A percentile compares a stretch with the other conserved stretches of the same genome.
phyloP scores from a whole-genome alignment of 2,329 filamentous ascomycete species.

The Claviceps purpurea region DNA sequence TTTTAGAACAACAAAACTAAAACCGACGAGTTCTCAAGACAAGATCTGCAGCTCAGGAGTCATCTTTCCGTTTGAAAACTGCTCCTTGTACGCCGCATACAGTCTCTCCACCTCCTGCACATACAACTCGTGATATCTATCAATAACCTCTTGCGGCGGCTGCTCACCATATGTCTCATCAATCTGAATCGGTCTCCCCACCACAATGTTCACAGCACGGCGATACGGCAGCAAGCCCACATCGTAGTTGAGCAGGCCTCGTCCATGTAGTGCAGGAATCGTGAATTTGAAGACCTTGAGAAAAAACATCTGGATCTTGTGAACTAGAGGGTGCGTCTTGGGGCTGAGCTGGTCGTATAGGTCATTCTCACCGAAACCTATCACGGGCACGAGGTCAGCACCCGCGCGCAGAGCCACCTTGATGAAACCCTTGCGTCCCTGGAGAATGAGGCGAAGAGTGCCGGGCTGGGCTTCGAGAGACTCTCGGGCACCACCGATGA shows the following conservation, averaged over 20 bases:
- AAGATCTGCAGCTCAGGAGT: constrained; percentile 55
- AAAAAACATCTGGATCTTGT: constrained; percentile 68
- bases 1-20: neutral
- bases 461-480: constrained; percentile 79
- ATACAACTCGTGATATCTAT: constrained; percentile 68
- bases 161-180: constrained; percentile 39
- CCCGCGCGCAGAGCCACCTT: constrained; percentile 85
- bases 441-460: constrained; percentile 63
- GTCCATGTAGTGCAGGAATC: constrained; percentile 75
- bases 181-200: constrained; percentile 69
- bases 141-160: constrained; percentile 62
- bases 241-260: constrained; percentile 95
- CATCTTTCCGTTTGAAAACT: constrained; percentile 51
- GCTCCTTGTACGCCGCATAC: constrained; percentile 68
- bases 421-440: constrained; percentile 79
- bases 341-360: constrained; percentile 82
- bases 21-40: constrained; percentile 25
- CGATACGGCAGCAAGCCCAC: constrained; percentile 93
- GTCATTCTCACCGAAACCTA: constrained; percentile 92
- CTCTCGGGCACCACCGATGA: constrained; percentile 84
- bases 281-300: constrained; percentile 88
- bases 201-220: constrained; percentile 74
- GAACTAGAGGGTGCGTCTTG: constrained; percentile 62
- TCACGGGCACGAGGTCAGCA: constrained; percentile 85
- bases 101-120: constrained; percentile 58